These are phyloP conservation scores for Leishmania arabica DNA, from an alignment of 208 protist genomes.

Conservation along the genomic window DNA sequence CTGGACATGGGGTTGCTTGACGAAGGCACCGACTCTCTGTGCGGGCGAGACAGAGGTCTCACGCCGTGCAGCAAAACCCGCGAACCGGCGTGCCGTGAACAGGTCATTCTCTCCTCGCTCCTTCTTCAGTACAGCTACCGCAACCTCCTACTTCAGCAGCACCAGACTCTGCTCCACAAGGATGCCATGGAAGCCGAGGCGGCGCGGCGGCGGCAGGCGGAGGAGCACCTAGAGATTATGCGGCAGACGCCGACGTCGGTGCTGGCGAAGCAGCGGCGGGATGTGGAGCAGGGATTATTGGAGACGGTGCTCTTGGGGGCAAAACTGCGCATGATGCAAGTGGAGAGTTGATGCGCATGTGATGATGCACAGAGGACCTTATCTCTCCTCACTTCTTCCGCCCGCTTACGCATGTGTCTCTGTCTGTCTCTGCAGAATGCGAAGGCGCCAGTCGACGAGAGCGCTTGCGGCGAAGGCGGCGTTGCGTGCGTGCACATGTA, in stretches of 20 bases:
- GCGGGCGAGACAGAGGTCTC: not conserved
- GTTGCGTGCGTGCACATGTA: not conserved
- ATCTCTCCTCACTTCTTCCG: not conserved
- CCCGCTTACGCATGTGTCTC: not conserved
- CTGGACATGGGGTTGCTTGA: slow-evolving; percentile 3
- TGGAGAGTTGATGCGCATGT: slow-evolving; percentile 14
- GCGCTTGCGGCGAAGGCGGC: not conserved
- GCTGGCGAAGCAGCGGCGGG: slow-evolving; percentile 57
- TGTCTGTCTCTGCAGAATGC: not conserved
- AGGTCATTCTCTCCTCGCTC: slow-evolving; percentile 49
- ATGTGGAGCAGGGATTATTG: slow-evolving; percentile 65
- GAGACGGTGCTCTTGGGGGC: slow-evolving; percentile 49
- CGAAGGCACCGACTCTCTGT: slow-evolving; percentile 1
- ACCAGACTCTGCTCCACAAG: slow-evolving; percentile 42
- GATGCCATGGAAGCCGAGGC: slow-evolving; percentile 26
- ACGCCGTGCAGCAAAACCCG: slow-evolving; percentile 21
- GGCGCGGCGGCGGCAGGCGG: slow-evolving; percentile 20
- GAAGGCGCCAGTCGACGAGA: not conserved
- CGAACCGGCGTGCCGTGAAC: slow-evolving; percentile 30
- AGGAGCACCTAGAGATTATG: slow-evolving; percentile 24
- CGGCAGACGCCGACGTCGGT: slow-evolving; percentile 36
- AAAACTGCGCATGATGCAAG: slow-evolving; percentile 30
- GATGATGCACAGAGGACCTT: not conserved
- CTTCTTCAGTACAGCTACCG: slow-evolving; percentile 62
- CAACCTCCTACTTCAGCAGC: slow-evolving; percentile 74